Evolutionary conservation across 2,329 filamentous ascomycete genomes (phyloP).

Genomic region (Colletotrichum liaoningense): DNA sequence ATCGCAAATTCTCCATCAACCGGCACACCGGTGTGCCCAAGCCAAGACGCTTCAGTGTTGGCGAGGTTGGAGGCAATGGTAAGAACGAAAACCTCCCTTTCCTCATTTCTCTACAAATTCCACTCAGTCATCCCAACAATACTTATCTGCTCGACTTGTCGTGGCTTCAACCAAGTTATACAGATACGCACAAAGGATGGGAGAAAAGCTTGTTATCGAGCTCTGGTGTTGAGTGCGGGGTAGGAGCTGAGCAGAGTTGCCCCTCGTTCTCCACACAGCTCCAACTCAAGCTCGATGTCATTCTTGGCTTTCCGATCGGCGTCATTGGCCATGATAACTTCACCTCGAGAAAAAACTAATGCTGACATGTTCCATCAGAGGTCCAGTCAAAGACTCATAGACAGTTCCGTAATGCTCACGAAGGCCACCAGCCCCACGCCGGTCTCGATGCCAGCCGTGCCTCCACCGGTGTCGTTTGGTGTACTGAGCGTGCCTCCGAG

Average conservation of each 20-base stretch:
- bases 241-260: conserved; percentile 31
- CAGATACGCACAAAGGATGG: not conserved
- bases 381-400: conserved; percentile 85
- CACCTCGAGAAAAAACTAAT: not conserved
- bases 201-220: conserved; percentile 25
- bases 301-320: conserved; percentile 23
- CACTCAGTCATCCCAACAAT: not conserved
- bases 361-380: conserved; percentile 64
- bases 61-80: conserved; percentile 53
- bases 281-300: conserved; percentile 30
- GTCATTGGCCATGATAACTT: not conserved
- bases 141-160: not conserved
- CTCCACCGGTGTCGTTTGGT: conserved; percentile 96
- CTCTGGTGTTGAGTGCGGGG: conserved; percentile 29
- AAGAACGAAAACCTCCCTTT: not conserved
- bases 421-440: conserved; percentile 90
- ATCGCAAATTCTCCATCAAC: conserved; percentile 76
- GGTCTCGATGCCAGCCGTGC: conserved; percentile 89
- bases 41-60: conserved; percentile 68
- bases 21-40: conserved; percentile 72
- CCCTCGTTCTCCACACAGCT: conserved; percentile 35
- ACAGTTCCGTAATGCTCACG: conserved; percentile 89
- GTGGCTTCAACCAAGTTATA: not conserved
- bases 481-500: conserved; percentile 86
- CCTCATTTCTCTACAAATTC: not conserved